Conservation (phyloP, 1,139 yeast genomes). For the Protomyces pachydermus region DNA sequence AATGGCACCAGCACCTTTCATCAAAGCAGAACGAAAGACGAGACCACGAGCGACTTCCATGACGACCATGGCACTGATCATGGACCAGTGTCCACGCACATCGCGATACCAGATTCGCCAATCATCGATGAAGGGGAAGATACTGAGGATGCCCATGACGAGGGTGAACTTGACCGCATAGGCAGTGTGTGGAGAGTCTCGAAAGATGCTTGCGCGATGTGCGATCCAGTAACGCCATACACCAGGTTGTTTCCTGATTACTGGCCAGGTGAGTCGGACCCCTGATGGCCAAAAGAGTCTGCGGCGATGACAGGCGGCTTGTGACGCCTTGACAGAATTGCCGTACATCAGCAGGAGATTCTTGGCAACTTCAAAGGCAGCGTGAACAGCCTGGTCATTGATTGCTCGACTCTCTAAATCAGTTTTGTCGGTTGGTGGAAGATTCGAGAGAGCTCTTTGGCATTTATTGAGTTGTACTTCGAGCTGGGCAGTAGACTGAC, state of each 20-base stretch:
- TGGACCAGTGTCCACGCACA: slow-evolving; percentile 13
- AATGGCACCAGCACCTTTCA: slow-evolving; percentile 2
- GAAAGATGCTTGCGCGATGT: not conserved
- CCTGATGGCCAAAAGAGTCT: not conserved
- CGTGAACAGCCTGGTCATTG: not conserved
- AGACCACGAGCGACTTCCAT: slow-evolving; percentile 5
- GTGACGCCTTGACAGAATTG: not conserved
- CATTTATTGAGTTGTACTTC: not conserved
- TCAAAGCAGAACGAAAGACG: not conserved
- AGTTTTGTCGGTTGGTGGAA: not conserved
- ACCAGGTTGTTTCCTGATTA: not conserved
- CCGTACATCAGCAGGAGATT: not conserved
- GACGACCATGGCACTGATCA: slow-evolving; percentile 11
- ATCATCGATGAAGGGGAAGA: slow-evolving; percentile 4
- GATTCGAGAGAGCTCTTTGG: not conserved
- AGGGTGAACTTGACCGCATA: slow-evolving; percentile 6
- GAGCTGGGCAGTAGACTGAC: not conserved
- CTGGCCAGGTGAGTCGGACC: not conserved
- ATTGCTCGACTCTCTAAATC: not conserved
- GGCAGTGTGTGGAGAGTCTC: slow-evolving; percentile 2
- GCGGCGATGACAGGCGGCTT: not conserved
- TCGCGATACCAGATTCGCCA: slow-evolving; percentile 6
- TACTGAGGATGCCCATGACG: slow-evolving; percentile 7
- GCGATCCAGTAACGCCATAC: slow-evolving; percentile 6
- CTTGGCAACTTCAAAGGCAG: not conserved